Percentiles rank a stretch among this genome's conserved stretches.
These are phyloP conservation scores for Monilinia aucupariae DNA, from an alignment of 2,329 filamentous ascomycete genomes.

Conservation along the genomic window DNA sequence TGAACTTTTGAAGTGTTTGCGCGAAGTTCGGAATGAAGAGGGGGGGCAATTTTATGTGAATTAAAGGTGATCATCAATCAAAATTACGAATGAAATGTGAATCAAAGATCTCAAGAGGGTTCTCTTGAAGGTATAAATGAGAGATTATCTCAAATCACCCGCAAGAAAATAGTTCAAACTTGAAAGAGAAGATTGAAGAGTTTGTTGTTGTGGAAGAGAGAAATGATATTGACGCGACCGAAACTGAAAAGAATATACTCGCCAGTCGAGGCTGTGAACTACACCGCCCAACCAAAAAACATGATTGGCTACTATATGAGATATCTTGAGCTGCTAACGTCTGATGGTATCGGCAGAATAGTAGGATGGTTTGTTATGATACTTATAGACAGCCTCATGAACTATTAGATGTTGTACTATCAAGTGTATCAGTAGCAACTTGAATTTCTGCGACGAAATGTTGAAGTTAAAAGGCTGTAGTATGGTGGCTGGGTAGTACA, in stretches of 20 bases:
- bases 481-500: background rate
- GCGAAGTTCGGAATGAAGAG: background rate
- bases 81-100: background rate
- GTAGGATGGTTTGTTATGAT: background rate
- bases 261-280: background rate
- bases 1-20: background rate
- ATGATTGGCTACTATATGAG: background rate
- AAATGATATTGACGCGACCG: background rate
- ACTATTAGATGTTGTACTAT: background rate
- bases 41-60: background rate
- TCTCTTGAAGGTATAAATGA: background rate
- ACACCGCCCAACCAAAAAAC: background rate
- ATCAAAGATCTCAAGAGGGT: background rate
- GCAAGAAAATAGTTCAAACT: slow-evolving; percentile 1
- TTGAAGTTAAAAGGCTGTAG: background rate
- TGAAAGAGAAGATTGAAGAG: background rate
- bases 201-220: background rate
- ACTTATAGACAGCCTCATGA: background rate
- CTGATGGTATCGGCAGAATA: background rate
- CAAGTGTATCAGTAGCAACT: background rate
- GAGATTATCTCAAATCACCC: background rate
- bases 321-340: background rate
- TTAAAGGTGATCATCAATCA: background rate
- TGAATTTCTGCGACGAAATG: background rate
- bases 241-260: slow-evolving; percentile 1